Evolutionary conservation across 257 asterid genomes (phyloP), one percentile per base, ranked within the genome.

Genomic region (Osmanthus fragrans): DNA sequence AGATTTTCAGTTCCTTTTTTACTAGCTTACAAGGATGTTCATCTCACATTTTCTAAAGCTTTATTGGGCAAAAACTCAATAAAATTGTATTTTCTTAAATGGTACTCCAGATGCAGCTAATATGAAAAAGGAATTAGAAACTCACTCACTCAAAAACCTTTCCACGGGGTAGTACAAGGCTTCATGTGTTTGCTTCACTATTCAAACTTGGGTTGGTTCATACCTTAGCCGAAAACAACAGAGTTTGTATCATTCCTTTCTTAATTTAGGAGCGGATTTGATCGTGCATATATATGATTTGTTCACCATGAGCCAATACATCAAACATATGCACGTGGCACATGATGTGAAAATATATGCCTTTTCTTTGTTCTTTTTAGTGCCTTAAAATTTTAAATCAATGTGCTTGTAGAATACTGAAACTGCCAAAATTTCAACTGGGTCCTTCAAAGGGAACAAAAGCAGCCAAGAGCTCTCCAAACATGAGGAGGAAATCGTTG

Each of bases 401-500:
- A 80, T 82, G 75, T 84, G 70, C 82, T 74, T 87, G 76, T 84
- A 93, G 99, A 85, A 70, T 80, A 75, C 83, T 73, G 91, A 83
- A 39, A 85, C 74, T 65, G 70, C 56, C n/a, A 83, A 64, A 82
- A 76, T 73, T 82, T 77, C 73, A 27, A 81, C 85, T 67, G 87
- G 82, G 76, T 67, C 87, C 81, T 73, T 79, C 75, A 72, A 75
- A 74, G 94, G 84, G 66, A 80, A 82, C 45, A 86, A 72, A 77
- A 49, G 51, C 71, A 67, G 74, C 76, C 77, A 73, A 79, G 88
- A 82, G 67, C 80, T 79, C 25, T 75, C 77, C 67, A 76, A 80
- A 76, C 83, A 72, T 47, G 87, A 79, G 68, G 87, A 79, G 64
- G 91, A 83, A 76, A 80, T 74, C 39, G 64, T 79, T 5, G 94